Evolutionary conservation across 768 basidiomycete genomes (phyloP).

Genomic region (Termitomyces sp.): DNA sequence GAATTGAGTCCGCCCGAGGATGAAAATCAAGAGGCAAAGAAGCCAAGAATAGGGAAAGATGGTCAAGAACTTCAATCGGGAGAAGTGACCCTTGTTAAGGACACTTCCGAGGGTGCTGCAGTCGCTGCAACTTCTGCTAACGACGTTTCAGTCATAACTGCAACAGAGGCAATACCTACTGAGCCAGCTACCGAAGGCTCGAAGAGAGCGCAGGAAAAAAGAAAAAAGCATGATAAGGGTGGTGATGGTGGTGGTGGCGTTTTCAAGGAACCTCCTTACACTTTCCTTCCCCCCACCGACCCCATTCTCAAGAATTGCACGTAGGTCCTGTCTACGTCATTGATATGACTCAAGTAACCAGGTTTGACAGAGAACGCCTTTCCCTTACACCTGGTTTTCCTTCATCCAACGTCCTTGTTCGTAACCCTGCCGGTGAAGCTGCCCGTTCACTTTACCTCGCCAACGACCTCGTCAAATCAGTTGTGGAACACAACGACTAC

Average conservation of each 20-base stretch:
- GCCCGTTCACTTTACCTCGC: slow-evolving; percentile 84
- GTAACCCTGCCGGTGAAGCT: slow-evolving; percentile 71
- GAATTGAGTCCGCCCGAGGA: slow-evolving; percentile 32
- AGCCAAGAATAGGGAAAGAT: slow-evolving; percentile 34
- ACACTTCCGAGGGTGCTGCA: slow-evolving; percentile 10
- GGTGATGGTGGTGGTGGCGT: slow-evolving; percentile 29
- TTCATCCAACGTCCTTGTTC: slow-evolving; percentile 70
- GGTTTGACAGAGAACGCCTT: slow-evolving; percentile 54
- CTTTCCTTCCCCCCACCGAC: slow-evolving; percentile 68
- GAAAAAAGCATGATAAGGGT: slow-evolving; percentile 13
- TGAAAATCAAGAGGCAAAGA: slow-evolving; percentile 46
- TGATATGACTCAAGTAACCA: background rate
- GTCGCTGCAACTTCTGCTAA: background rate
- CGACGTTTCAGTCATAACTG: slow-evolving; percentile 1
- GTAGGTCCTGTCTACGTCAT: slow-evolving; percentile 38
- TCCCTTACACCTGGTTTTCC: slow-evolving; percentile 72
- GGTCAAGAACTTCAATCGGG: background rate
- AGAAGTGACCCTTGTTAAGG: slow-evolving; percentile 9
- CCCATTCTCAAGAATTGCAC: slow-evolving; percentile 66
- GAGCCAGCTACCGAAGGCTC: slow-evolving; percentile 1
- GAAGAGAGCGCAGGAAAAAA: slow-evolving; percentile 14
- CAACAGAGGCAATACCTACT: background rate
- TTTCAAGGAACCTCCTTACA: slow-evolving; percentile 92
- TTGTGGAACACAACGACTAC: slow-evolving; percentile 80
- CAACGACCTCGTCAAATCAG: slow-evolving; percentile 77